A percentile compares a stretch with the other conserved stretches of the same genome.
Conservation (phyloP, 1,284 basidiomycete species). For the Lentinus polychrous region DNA sequence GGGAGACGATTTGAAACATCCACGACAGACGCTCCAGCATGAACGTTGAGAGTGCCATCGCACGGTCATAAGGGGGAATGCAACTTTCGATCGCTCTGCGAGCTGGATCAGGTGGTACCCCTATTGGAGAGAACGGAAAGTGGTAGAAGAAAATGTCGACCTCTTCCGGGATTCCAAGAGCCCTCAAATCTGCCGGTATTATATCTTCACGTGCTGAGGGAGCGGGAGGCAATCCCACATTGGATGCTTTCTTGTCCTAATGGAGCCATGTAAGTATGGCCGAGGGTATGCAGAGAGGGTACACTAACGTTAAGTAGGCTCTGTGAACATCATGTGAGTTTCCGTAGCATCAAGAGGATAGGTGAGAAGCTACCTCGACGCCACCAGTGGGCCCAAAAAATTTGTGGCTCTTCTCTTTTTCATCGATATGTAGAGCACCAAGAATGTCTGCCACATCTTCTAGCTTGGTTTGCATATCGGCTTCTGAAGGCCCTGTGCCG, state of each 20-base stretch:
- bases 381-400: constrained; percentile 16
- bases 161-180: constrained; percentile 13
- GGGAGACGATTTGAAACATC: constrained; percentile 46
- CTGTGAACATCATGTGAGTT: constrained; percentile 1
- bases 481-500: background rate
- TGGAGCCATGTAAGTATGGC: background rate
- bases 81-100: constrained; percentile 12
- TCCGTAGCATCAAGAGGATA: background rate
- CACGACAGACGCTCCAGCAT: constrained; percentile 46
- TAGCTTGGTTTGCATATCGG: background rate
- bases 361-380: constrained; percentile 10
- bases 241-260: no score
- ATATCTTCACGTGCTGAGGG: constrained; percentile 1
- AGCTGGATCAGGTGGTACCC: constrained; percentile 9
- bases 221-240: background rate
- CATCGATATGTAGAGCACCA: constrained; percentile 15
- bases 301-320: constrained; percentile 13
- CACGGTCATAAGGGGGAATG: constrained; percentile 13
- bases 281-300: background rate
- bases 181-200: constrained; percentile 9
- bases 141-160: constrained; percentile 12
- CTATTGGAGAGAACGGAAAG: constrained; percentile 14
- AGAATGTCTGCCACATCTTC: constrained; percentile 10
- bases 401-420: constrained; percentile 11
- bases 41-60: constrained; percentile 23